Percentiles rank a stretch among this genome's conserved stretches.
These are phyloP conservation scores for Alternaria brassicae DNA, from an alignment of 2,329 filamentous ascomycete genomes.

Conservation along the genomic window DNA sequence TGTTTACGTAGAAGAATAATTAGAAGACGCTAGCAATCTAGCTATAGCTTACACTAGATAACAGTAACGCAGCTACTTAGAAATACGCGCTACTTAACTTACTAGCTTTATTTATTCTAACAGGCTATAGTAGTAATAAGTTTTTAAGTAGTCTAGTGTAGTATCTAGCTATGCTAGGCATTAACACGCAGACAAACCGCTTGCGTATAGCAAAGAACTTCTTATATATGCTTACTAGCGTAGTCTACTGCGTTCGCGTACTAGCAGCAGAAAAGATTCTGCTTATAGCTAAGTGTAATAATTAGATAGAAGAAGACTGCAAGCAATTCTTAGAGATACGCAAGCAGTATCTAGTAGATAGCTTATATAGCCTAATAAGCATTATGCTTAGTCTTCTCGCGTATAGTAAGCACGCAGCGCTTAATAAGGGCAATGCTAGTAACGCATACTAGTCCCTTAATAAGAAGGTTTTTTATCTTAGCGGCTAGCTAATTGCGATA, in stretches of 20 bases:
- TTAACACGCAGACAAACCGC: constrained; percentile 8
- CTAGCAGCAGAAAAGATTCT: constrained; percentile 27
- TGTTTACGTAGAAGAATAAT: constrained; percentile 15
- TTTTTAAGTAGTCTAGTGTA: background rate
- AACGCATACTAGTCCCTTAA: constrained; percentile 20
- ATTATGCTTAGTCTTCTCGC: constrained; percentile 28
- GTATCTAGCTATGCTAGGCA: background rate
- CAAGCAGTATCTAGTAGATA: constrained; percentile 24
- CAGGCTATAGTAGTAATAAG: background rate
- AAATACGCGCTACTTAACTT: constrained; percentile 5
- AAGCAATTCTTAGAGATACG: constrained; percentile 19
- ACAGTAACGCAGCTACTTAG: background rate
- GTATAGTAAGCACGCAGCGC: constrained; percentile 25
- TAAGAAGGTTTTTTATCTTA: constrained; percentile 23
- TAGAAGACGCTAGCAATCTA: constrained; percentile 17
- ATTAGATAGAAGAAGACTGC: constrained; percentile 19
- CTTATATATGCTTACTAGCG: constrained; percentile 24
- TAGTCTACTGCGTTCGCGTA: constrained; percentile 26
- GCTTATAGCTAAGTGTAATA: background rate
- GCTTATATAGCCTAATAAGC: constrained; percentile 30
- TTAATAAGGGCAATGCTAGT: constrained; percentile 24
- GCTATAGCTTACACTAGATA: constrained; percentile 12
- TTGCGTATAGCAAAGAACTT: constrained; percentile 18
- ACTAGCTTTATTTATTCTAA: constrained; percentile 10
- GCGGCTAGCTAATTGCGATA: constrained; percentile 21